These are phyloP conservation scores for Cicer yamashitae DNA, from an alignment of 306 rosid genomes.

Conservation along the genomic window DNA sequence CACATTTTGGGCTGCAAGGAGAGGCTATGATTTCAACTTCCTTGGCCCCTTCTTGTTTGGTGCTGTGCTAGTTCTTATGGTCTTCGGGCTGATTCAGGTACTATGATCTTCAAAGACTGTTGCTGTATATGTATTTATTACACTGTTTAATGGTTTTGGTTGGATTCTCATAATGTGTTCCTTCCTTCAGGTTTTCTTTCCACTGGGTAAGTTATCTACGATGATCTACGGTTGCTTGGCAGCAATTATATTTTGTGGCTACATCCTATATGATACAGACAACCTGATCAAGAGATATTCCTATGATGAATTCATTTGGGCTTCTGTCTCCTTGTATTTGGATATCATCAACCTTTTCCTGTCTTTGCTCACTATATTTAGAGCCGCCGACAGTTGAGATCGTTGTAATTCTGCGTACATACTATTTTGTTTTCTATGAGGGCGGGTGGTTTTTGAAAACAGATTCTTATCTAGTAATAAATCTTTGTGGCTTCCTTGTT, in stretches of 20 bases:
- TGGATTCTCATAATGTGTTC: neutral
- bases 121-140: neutral
- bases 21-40: slow-evolving; percentile 88
- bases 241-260: slow-evolving; percentile 84
- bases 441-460: neutral
- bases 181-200: slow-evolving; percentile 49
- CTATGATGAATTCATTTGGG: slow-evolving; percentile 96
- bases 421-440: neutral
- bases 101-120: neutral
- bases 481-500: neutral
- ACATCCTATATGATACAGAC: slow-evolving; percentile 88
- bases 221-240: slow-evolving; percentile 92
- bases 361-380: slow-evolving; percentile 68
- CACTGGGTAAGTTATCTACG: slow-evolving; percentile 76
- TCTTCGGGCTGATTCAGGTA: slow-evolving; percentile 86
- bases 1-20: slow-evolving; percentile 97
- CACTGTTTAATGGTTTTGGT: neutral
- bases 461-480: slow-evolving; percentile 30
- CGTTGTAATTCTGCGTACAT: slow-evolving; percentile 9
- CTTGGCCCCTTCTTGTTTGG: slow-evolving; percentile 95
- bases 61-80: slow-evolving; percentile 72
- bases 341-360: slow-evolving; percentile 94
- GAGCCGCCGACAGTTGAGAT: slow-evolving; percentile 68
- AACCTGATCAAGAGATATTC: slow-evolving; percentile 88
- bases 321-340: slow-evolving; percentile 81